Percentiles rank a stretch among this genome's conserved stretches.
Evolutionary conservation across 179 eudicot genomes (phyloP).

Genomic region (Beta lomatogona): DNA sequence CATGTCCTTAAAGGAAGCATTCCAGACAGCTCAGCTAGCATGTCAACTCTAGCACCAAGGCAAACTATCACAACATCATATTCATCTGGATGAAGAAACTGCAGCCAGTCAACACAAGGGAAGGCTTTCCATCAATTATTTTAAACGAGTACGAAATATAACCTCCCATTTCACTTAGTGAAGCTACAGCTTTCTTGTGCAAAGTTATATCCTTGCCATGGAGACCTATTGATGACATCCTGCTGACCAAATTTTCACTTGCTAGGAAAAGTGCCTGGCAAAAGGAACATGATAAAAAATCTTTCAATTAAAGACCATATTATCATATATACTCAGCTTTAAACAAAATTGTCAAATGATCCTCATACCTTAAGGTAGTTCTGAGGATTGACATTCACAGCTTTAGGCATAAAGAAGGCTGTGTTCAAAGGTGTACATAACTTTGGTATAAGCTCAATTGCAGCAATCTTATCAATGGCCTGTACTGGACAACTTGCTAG

Average conservation of each 20-base stretch:
- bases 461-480: slow-evolving; percentile 54
- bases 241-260: slow-evolving; percentile 54
- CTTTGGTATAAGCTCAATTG: slow-evolving; percentile 66
- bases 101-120: slow-evolving; percentile 7
- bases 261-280: slow-evolving; percentile 75
- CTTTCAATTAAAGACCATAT: background rate
- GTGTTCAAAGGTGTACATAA: slow-evolving; percentile 63
- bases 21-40: slow-evolving; percentile 81
- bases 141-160: slow-evolving; percentile 11
- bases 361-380: slow-evolving; percentile 72
- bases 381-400: slow-evolving; percentile 76
- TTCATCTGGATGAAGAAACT: slow-evolving; percentile 51
- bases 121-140: background rate
- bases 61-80: slow-evolving; percentile 85
- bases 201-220: slow-evolving; percentile 47
- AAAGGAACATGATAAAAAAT: slow-evolving; percentile 4
- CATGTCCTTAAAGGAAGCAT: slow-evolving; percentile 88
- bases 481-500: slow-evolving; percentile 75
- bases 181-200: slow-evolving; percentile 50
- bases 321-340: background rate
- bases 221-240: slow-evolving; percentile 40
- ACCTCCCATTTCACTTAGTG: slow-evolving; percentile 72
- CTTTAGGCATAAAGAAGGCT: slow-evolving; percentile 91
- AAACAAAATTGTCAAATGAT: slow-evolving; percentile 5
- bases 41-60: slow-evolving; percentile 77